Conservation (phyloP, 768 basidiomycete genomes). For the Cystofilobasidium macerans region DNA sequence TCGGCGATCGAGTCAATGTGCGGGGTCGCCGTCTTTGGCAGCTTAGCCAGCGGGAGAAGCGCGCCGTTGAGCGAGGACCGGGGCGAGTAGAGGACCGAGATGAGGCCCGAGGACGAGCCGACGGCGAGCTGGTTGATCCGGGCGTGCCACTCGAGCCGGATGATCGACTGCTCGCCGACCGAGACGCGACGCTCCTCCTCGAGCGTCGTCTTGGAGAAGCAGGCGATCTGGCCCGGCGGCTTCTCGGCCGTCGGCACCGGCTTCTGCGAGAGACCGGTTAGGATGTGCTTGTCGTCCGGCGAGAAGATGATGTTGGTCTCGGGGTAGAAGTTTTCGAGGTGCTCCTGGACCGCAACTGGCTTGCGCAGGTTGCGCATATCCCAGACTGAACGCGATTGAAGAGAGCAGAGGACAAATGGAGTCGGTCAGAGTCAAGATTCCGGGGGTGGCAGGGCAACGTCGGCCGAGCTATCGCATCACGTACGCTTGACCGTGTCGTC, state of each 20-base stretch:
- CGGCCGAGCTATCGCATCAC: conserved; percentile 36
- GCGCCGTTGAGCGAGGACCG: conserved; percentile 80
- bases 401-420: background rate
- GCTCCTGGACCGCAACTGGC: conserved; percentile 58
- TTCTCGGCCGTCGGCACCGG: conserved; percentile 49
- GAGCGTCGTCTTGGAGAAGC: conserved; percentile 60
- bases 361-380: conserved; percentile 83
- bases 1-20: conserved; percentile 59
- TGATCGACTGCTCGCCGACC: conserved; percentile 47
- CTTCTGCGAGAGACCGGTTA: conserved; percentile 51
- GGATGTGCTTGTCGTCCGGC: conserved; percentile 77
- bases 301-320: conserved; percentile 91
- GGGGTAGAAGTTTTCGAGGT: conserved; percentile 68
- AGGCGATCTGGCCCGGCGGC: conserved; percentile 52
- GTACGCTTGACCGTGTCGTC: conserved; percentile 91
- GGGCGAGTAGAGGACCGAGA: conserved; percentile 87
- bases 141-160: conserved; percentile 87
- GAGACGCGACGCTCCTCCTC: conserved; percentile 42
- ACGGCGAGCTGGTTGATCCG: conserved; percentile 95
- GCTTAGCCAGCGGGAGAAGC: conserved; percentile 75
- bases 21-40: conserved; percentile 64
- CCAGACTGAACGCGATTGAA: conserved; percentile 57
- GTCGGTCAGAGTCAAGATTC: too few relatives aligned
- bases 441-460: too few relatives aligned
- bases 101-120: conserved; percentile 74